These are phyloP conservation scores for Fusarium staphyleae DNA, from an alignment of 2,329 filamentous ascomycete genomes.

Conservation along the genomic window DNA sequence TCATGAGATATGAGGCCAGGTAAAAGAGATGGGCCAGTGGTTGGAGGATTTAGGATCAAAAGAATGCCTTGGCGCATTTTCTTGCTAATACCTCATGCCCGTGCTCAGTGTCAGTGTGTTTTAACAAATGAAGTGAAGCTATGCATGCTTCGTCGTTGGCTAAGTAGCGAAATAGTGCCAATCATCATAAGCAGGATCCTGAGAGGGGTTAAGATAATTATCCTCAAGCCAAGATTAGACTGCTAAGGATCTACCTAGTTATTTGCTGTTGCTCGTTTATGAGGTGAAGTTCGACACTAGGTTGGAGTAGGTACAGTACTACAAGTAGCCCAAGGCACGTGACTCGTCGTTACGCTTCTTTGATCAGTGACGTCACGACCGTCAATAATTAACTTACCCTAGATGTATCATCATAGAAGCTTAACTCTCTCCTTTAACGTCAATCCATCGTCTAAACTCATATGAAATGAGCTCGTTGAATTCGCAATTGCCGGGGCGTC, in stretches of 20 bases:
- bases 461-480: conserved; percentile 13
- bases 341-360: conserved; percentile 2
- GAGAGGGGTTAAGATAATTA: no score
- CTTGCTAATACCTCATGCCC: conserved; percentile 18
- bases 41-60: conserved; percentile 34
- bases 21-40: conserved; percentile 36
- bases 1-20: conserved; percentile 39
- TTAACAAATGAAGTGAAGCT: no score
- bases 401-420: not conserved
- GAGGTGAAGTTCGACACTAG: not conserved
- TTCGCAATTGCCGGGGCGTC: not conserved
- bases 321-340: no score
- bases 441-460: not conserved
- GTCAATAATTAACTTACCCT: conserved; percentile 12
- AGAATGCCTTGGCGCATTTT: conserved; percentile 37
- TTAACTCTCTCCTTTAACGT: not conserved
- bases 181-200: no score
- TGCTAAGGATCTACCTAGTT: no score
- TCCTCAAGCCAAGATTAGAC: no score
- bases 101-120: not conserved
- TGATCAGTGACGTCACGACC: conserved; percentile 2
- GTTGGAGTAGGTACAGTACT: no score
- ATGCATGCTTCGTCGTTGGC: no score
- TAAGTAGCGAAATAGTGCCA: no score
- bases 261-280: no score